Evolutionary conservation across 2,329 filamentous ascomycete species (phyloP), one percentile per base, ranked within the genome.

Genomic region (Rugonectria rugulosa): DNA sequence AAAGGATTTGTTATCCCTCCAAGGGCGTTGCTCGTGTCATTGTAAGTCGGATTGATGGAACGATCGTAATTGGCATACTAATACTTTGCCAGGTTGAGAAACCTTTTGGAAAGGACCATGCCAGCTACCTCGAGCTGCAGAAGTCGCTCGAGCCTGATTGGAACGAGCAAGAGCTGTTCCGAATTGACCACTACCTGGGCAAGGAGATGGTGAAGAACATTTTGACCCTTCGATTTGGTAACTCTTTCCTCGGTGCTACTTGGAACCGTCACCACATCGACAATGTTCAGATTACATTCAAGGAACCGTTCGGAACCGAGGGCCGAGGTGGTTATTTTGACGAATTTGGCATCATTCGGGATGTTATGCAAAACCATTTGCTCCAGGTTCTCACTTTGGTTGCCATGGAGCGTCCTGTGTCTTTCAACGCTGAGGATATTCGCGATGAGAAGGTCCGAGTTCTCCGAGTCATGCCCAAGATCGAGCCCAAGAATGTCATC

Each of bases 121-220:
- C 85, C 53, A 97, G 93, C 80, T 98, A 95, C 49, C 88, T 95
- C 57, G 92, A 97, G 77, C 86, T 99, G 59, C 94, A 98, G 74
- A 92, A 91, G 76, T 96, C 95, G 7, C 86, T 99, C 61, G 91
- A 94, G 73, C 95, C 95, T 37, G 92, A 99, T 79, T 99, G 95
- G 96, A 95, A 91, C 72, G 96, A 99, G 78, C 94, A 98, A 49
- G 95, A 99, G 80, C 88, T 99, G 66, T 99, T 96, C 88, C 92
- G 95, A 72, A 99, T 99, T 71, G 95, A 99, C 76, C 95, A 99
- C 81, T 99, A 99, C 77, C 87, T 99, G 42, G 96, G 96, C 70
- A 99, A 99, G 84, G 95, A 99, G 80, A 99, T 99, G 95, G 95
- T 99, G 70, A 99, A 99, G 88, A 99, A 99, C 80, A 96, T 99